Evolutionary conservation across 202 grass and related monocot genomes (phyloP), one percentile per base, ranked within the genome.

Genomic region (Dendrocalamus latiflorus): DNA sequence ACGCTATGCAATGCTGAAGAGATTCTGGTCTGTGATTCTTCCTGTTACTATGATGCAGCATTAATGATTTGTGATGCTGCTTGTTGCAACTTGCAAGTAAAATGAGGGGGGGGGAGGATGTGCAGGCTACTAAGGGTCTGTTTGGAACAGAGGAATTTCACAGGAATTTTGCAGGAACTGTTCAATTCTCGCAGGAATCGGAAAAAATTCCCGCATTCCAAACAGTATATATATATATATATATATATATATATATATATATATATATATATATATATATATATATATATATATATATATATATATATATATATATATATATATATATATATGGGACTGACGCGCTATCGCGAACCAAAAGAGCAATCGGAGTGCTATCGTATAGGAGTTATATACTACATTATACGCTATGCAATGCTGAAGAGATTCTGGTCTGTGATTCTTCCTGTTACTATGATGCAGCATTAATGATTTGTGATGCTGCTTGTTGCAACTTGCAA

Each of bases 41-140:
- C n/a, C 3, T 57, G n/a, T 5, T 5, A 43, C 41, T 11, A 4
- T 11, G 9, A 24, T 10, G 54, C n/a, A 30, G 16, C 25, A 55
- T 37, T 22, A 58, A 81, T 47, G 55, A 82, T 34, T 34, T 34
- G 28, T 17, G 20, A 39, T 28, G 33, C 33, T 42, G 58, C 20
- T 17, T 16, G 14, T 48, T 24, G 44, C 34, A 12, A 43, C n/a
- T 36, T n/a, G 48, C 20, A 43, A 68, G 20, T 6, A 9, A 20
- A 53, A 20, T 53, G 49, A 24, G 8, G 9, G 26, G 9, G 50
- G n/a, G n/a, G n/a, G n/a, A 9, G 16, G 74, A 83, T 57, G 81
- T 83, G 81, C 81, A 75, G 71, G 81, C 71, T 41, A 57, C 77
- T 42, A 20, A 18, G n/a, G n/a, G n/a, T n/a, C n/a, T n/a, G n/a